phyloP scores from a whole-genome alignment of 108 stramenopile genomes.

The Nitzschia putrida region DNA sequence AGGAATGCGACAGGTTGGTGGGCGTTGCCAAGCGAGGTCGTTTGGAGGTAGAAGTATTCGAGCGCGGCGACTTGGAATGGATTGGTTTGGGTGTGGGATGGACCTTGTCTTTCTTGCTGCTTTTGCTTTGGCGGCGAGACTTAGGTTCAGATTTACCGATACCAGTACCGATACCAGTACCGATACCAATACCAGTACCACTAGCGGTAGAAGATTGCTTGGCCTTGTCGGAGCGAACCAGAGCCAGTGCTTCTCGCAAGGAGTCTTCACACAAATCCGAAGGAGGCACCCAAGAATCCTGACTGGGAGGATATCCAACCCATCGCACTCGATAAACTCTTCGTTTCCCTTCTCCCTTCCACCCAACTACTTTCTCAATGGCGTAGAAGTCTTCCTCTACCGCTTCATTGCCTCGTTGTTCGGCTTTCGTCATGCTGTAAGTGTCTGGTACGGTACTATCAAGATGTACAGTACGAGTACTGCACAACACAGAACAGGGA shows the following conservation, averaged over 20 bases:
- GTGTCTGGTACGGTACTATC: background rate
- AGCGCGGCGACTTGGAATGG: too few species aligned
- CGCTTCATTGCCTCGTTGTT: background rate
- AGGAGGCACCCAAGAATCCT: conserved; percentile 2
- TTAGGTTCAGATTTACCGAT: too few species aligned
- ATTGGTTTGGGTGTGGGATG: too few species aligned
- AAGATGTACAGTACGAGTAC: background rate
- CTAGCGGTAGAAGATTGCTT: too few species aligned
- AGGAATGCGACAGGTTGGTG: too few species aligned
- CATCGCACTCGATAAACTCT: conserved; percentile 8
- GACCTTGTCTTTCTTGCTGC: too few species aligned
- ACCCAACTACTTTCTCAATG: conserved; percentile 14
- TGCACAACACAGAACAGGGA: too few species aligned
- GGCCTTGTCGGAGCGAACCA: conserved; percentile 8
- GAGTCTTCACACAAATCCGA: conserved; percentile 2
- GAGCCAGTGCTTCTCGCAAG: conserved; percentile 2
- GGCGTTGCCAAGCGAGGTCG: too few species aligned
- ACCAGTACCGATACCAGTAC: too few species aligned
- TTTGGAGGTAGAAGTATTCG: too few species aligned
- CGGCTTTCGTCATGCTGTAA: background rate
- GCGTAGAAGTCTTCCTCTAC: conserved; percentile 11
- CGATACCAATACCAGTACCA: too few species aligned
- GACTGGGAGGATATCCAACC: background rate
- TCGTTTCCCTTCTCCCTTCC: conserved; percentile 3
- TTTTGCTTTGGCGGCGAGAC: too few species aligned